Conservation (phyloP, 75 land plant genomes). For the Pinus albicaulis region DNA sequence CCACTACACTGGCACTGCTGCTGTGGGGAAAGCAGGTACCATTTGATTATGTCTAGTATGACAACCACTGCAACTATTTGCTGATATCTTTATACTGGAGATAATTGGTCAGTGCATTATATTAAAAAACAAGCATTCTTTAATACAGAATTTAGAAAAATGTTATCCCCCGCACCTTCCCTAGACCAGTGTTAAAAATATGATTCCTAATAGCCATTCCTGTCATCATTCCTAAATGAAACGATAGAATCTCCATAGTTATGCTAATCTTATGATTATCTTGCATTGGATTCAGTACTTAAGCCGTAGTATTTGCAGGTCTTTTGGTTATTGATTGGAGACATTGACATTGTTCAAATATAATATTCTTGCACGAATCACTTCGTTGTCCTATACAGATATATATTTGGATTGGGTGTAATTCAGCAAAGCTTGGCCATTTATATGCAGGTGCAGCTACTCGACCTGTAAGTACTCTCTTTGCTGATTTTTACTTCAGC, state of each 20-base stretch:
- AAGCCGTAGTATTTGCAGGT: neutral
- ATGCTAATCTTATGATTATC: neutral
- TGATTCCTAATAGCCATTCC: neutral
- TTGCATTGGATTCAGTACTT: neutral
- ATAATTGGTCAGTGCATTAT: neutral
- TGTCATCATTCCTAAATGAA: neutral
- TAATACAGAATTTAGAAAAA: neutral
- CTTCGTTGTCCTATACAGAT: slow-evolving; percentile 31
- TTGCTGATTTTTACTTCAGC: neutral
- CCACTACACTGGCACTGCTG: too few species aligned
- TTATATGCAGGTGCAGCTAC: slow-evolving; percentile 82
- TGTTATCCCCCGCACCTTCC: neutral
- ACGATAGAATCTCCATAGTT: neutral
- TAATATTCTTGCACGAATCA: neutral
- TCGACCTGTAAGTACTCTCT: slow-evolving; percentile 46
- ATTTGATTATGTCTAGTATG: neutral
- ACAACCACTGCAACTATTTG: neutral
- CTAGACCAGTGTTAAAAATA: too few species aligned
- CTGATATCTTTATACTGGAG: neutral
- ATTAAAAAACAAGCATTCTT: neutral
- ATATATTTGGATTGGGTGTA: slow-evolving; percentile 88
- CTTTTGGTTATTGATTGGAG: too few species aligned
- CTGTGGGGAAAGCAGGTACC: too few species aligned
- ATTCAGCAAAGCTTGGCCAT: slow-evolving; percentile 81
- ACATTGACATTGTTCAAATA: too few species aligned